A percentile compares a stretch with the other conserved stretches of the same genome.
These are phyloP conservation scores for Lentinula lateritia DNA, from an alignment of 768 basidiomycete species.

Conservation along the genomic window DNA sequence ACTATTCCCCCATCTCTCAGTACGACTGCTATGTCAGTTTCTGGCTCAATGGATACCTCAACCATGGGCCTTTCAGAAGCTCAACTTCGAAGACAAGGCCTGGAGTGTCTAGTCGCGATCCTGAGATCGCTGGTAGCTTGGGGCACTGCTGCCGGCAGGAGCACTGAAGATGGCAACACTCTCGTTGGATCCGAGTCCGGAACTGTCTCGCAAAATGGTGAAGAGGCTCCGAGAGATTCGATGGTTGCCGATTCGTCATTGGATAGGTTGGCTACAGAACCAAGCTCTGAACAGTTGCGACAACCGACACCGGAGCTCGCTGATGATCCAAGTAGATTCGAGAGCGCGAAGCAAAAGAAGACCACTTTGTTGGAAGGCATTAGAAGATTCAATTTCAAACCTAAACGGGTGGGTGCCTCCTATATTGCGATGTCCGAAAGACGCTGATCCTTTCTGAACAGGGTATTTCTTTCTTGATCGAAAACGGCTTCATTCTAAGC, in stretches of 20 bases:
- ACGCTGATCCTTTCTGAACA: conserved; percentile 22
- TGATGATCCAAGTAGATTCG: conserved; percentile 92
- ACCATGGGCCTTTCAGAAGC: conserved; percentile 70
- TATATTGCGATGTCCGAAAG: background rate
- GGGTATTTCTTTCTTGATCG: conserved; percentile 87
- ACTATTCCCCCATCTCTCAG: conserved; percentile 51
- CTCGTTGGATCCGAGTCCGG: conserved; percentile 26
- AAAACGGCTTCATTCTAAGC: conserved; percentile 80
- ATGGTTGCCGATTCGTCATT: conserved; percentile 51
- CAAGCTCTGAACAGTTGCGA: conserved; percentile 52
- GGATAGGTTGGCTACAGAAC: conserved; percentile 45
- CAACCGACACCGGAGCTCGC: conserved; percentile 70
- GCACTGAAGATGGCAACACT: conserved; percentile 29
- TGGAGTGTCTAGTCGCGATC: conserved; percentile 90
- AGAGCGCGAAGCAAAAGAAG: conserved; percentile 95
- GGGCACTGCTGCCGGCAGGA: conserved; percentile 60
- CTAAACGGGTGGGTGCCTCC: conserved; percentile 70
- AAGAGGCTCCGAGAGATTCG: conserved; percentile 49
- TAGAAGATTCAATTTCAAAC: conserved; percentile 97
- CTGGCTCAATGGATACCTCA: conserved; percentile 65
- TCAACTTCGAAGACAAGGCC: conserved; percentile 82
- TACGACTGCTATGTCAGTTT: conserved; percentile 56
- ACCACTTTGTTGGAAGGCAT: conserved; percentile 92
- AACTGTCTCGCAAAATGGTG: conserved; percentile 38
- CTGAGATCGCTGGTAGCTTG: conserved; percentile 87